Base-by-base conservation (phyloP, 176 grass and related monocot genomes). In the Guadua angustifolia region DNA sequence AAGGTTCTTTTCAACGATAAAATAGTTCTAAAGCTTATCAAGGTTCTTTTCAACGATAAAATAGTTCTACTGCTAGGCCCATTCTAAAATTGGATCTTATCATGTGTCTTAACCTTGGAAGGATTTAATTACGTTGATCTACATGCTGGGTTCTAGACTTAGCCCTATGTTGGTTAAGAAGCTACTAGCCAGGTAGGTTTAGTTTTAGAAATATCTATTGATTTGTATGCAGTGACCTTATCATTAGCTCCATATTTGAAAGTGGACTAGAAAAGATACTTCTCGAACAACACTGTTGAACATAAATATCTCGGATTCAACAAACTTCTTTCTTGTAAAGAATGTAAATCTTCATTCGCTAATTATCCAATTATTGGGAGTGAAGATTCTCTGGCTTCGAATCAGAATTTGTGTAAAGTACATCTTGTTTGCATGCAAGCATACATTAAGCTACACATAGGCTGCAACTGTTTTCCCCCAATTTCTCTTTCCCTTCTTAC, bases 171-270 rank as follows among this genome's bases (percentile, higher is more conserved):
- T n/a, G 12, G 4, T 55, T 46, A 83, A 55, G 15, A 46, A 79
- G 19, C 68, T 79, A 70, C 21, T 74, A 33, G 6, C 18, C 39
- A n/a, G 57, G 45, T 47, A 84, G 39, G 10, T 47, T 57, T 59
- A 57, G 68, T 24, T 50, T 47, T 18, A 50, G 69, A 76, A 76
- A 76, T 39, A 53, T 74, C 33, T 52, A 83, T 58, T 40, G 4
- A 49, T 70, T 2, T 85, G 74, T 39, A 68, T 88, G 5, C 25
- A 79, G 44, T 66, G 22, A 62, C 33, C 50, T 66, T 80, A 73
- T 19, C n/a, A 38, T 59, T 9, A n/a, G 47, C 59, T 74, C 29
- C 8, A 22, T 75, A 29, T 40, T 70, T 71, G 64, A 15, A 33
- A 44, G 36, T 32, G 85, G 61, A 33, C 22, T 36, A 68, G 26